A percentile compares a stretch with the other conserved stretches of the same genome.
These are phyloP conservation scores for Liriodendron chinense DNA, from an alignment of 164 flowering plant species.

Conservation along the genomic window DNA sequence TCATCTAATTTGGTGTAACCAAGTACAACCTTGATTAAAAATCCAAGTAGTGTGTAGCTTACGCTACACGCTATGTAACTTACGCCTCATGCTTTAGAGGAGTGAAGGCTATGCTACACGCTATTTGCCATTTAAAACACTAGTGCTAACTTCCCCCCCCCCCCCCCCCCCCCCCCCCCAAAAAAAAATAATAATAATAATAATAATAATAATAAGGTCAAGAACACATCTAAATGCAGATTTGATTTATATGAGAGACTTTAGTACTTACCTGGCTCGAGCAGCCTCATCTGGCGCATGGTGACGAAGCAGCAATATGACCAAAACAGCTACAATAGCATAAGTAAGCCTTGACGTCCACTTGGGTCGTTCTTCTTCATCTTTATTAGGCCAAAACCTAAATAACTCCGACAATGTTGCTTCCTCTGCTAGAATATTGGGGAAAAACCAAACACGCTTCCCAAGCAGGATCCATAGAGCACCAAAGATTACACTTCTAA, in stretches of 20 bases:
- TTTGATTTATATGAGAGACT: background rate
- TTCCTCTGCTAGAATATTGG: constrained; percentile 97
- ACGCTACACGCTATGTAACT: too few species aligned
- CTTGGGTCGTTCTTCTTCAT: constrained; percentile 88
- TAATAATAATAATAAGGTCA: background rate
- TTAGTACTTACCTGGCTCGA: constrained; percentile 77
- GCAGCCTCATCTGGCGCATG: constrained; percentile 99
- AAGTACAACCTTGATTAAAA: too few species aligned
- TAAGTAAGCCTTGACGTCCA: constrained; percentile 90
- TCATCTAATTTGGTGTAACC: too few species aligned
- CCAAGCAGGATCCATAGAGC: constrained; percentile 72
- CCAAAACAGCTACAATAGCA: constrained; percentile 57
- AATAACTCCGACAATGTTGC: constrained; percentile 87
- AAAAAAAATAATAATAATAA: background rate
- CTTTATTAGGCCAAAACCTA: constrained; percentile 95
- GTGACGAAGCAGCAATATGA: constrained; percentile 71
- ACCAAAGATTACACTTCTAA: constrained; percentile 76
- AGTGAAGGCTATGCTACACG: too few species aligned
- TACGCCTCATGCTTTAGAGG: too few species aligned
- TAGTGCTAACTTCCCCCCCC: too few species aligned
- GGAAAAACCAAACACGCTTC: constrained; percentile 92
- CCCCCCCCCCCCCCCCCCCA: too few species aligned
- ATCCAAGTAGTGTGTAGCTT: too few species aligned
- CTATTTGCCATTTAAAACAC: too few species aligned
- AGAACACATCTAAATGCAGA: background rate